Base-by-base conservation (phyloP, 108 stramenopile genomes). In the Discostella stelligeroides region DNA sequence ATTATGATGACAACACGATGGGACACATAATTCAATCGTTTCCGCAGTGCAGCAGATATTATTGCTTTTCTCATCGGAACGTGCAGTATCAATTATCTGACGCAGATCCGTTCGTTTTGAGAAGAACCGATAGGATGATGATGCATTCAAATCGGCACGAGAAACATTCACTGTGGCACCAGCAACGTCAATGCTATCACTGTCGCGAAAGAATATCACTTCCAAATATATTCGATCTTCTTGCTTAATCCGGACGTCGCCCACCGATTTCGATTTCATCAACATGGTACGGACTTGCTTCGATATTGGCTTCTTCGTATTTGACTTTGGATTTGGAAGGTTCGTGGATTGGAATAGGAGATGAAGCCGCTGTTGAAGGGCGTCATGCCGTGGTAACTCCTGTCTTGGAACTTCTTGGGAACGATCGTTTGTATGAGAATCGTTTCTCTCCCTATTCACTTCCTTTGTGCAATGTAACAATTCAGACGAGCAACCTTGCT, bases 201-300 rank as follows among this genome's bases (percentile, higher is more conserved):
- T 50, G 20, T 80, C 75, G 20, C 42, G 20, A 62, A 84, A 78
- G 15, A 72, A 17, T 25, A 90, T 63, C 9, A 84, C 66, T 40
- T 88, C 82, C 9, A 92, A 79, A 57, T 92, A 85, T 13, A 88
- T 25, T 37, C 91, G 84, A 86, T 92, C 53, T 39, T 82, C 74
- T 58, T 74, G 75, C 43, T 86, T 80, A 39, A 92, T 53, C 1
- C 40, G 40, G 25, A 73, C 59, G 53, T 81, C 76, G 15, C 91
- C 91, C 10, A 80, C 85, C n/a, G 85, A 84, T 45, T 88, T 79
- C 27, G 83, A 85, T 64, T 90, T 89, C 21, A 89, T 77, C 25
- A 92, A 61, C 91, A 92, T 89, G 7, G 63, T 45, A 10, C 79
- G 84, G 2, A 92, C 87, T 84, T 92, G 87, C 41, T 80, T 75